Evolutionary conservation across 2,329 filamentous ascomycete genomes (phyloP).

Genomic region (Calonectria ilicicola): DNA sequence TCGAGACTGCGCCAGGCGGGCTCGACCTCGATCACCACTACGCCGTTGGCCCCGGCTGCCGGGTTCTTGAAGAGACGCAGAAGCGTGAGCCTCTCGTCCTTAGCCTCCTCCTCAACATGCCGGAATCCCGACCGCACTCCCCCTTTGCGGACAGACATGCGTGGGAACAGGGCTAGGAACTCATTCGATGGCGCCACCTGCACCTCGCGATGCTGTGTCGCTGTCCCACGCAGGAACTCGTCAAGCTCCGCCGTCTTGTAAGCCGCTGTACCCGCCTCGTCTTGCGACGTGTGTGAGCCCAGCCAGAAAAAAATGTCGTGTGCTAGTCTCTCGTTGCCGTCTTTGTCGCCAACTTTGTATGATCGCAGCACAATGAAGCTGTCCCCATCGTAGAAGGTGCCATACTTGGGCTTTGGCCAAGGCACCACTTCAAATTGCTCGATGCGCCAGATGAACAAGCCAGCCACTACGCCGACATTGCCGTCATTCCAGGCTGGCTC

Average conservation of each 20-base stretch:
- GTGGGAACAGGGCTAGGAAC: slow-evolving; percentile 71
- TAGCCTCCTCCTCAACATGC: slow-evolving; percentile 65
- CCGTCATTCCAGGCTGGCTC: slow-evolving; percentile 77
- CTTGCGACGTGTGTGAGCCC: slow-evolving; percentile 73
- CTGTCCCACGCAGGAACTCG: slow-evolving; percentile 72
- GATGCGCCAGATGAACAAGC: slow-evolving; percentile 74
- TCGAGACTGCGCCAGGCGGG: slow-evolving; percentile 72
- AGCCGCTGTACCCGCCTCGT: slow-evolving; percentile 76
- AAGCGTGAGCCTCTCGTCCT: slow-evolving; percentile 61
- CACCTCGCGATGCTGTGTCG: slow-evolving; percentile 74
- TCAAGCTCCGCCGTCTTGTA: slow-evolving; percentile 80
- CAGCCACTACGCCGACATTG: slow-evolving; percentile 62
- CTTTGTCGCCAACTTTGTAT: slow-evolving; percentile 61
- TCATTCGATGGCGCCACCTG: slow-evolving; percentile 69
- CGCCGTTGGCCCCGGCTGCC: slow-evolving; percentile 55
- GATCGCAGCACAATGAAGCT: slow-evolving; percentile 76
- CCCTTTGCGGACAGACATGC: slow-evolving; percentile 69
- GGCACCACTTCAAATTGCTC: slow-evolving; percentile 74
- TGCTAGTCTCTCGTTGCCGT: slow-evolving; percentile 58
- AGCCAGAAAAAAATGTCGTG: slow-evolving; percentile 81
- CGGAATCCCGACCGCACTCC: slow-evolving; percentile 73
- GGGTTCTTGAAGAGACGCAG: slow-evolving; percentile 74
- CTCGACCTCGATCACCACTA: slow-evolving; percentile 74
- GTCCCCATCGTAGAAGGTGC: slow-evolving; percentile 75
- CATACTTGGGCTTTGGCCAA: slow-evolving; percentile 68